Conservation (phyloP, 2,329 filamentous ascomycete genomes). For the Penicillium sp. region DNA sequence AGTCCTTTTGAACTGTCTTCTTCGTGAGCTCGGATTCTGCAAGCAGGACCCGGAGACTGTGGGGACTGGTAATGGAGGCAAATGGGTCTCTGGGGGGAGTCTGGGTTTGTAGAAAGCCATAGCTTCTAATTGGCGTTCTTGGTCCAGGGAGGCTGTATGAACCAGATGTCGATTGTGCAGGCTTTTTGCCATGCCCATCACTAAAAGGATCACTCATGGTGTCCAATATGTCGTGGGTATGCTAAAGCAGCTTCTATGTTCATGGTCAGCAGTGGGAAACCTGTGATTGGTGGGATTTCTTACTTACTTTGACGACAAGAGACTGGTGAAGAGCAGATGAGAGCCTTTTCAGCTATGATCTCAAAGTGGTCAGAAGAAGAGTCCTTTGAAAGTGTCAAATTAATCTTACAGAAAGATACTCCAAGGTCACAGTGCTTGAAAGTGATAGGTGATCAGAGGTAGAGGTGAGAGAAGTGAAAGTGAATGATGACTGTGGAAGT, state of each 20-base stretch:
- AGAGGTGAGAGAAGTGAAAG: neutral
- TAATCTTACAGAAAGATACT: neutral
- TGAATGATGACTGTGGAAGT: neutral
- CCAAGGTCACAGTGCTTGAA: neutral
- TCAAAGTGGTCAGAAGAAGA: neutral
- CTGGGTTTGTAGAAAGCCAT: neutral
- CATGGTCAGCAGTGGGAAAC: neutral
- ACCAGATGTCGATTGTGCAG: neutral
- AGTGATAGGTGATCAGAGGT: neutral
- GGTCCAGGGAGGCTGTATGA: neutral
- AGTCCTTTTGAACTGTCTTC: neutral
- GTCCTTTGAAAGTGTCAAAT: neutral
- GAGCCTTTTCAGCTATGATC: neutral
- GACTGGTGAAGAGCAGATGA: neutral
- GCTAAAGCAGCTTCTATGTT: neutral
- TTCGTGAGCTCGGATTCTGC: constrained; percentile 1
- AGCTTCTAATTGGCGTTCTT: neutral
- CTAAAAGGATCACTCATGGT: neutral
- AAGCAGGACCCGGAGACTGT: neutral
- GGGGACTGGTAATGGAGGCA: neutral
- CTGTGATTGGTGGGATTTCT: neutral
- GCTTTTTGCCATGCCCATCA: neutral
- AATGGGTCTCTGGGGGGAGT: neutral
- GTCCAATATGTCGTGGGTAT: neutral
- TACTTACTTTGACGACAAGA: neutral